These are phyloP conservation scores for Botryotinia convoluta DNA, from an alignment of 2,329 filamentous ascomycete species.

Conservation along the genomic window DNA sequence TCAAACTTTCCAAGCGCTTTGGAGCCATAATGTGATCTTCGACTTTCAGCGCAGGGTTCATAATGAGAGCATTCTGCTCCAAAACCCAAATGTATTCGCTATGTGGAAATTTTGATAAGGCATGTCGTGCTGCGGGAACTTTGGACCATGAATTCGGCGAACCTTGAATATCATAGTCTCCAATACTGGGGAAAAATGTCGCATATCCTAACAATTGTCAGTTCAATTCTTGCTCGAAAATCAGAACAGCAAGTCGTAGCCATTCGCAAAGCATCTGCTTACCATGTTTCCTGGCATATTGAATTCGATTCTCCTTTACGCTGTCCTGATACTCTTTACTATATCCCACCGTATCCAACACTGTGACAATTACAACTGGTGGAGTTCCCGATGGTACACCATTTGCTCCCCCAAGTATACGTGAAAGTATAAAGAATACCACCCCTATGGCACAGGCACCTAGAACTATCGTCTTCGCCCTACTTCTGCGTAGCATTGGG, in stretches of 20 bases:
- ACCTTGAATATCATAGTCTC: slow-evolving; percentile 68
- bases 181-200: slow-evolving; percentile 75
- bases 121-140: slow-evolving; percentile 84
- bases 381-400: slow-evolving; percentile 53
- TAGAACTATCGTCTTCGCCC: slow-evolving; percentile 58
- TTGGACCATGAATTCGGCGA: slow-evolving; percentile 67
- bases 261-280: slow-evolving; percentile 37
- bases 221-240: slow-evolving; percentile 7
- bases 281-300: slow-evolving; percentile 88
- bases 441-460: slow-evolving; percentile 36
- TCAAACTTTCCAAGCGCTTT: slow-evolving; percentile 66
- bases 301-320: slow-evolving; percentile 76
- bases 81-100: slow-evolving; percentile 84
- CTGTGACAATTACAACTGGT: slow-evolving; percentile 77
- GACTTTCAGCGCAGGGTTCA: slow-evolving; percentile 71
- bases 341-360: slow-evolving; percentile 66
- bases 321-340: slow-evolving; percentile 66
- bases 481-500: slow-evolving; percentile 57
- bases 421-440: slow-evolving; percentile 60
- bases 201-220: slow-evolving; percentile 64
- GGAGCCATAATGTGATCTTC: slow-evolving; percentile 69
- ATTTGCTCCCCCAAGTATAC: slow-evolving; percentile 33
- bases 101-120: slow-evolving; percentile 75
- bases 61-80: slow-evolving; percentile 80
- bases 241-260: background rate